A percentile compares a stretch with the other conserved stretches of the same genome.
Conservation (phyloP, 192 early-diverging fungal species). For the Coemansia sp. region DNA sequence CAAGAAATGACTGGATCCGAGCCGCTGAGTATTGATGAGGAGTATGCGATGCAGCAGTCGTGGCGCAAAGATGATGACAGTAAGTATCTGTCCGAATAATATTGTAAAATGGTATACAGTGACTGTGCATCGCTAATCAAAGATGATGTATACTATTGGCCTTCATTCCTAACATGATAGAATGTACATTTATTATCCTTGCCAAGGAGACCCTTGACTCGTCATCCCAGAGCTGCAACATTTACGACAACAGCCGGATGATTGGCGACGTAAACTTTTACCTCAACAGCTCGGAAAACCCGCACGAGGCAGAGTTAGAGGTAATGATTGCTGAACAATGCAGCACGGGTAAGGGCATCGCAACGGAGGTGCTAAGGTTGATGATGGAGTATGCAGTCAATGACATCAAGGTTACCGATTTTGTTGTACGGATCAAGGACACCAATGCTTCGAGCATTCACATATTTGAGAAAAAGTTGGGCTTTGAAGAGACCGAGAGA, state of each 20-base stretch:
- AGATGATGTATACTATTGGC: constrained; percentile 2
- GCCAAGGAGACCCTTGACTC: constrained; percentile 12
- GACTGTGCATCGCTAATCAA: neutral
- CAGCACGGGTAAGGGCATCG: constrained; percentile 29
- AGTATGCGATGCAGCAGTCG: constrained; percentile 90
- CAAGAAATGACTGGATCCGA: constrained; percentile 96
- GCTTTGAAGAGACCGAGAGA: constrained; percentile 45
- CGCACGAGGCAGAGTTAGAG: constrained; percentile 79
- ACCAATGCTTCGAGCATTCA: constrained; percentile 41
- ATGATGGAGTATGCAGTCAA: constrained; percentile 54
- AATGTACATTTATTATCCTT: constrained; percentile 75
- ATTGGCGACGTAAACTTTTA: constrained; percentile 95
- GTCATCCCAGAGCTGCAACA: neutral
- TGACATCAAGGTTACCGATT: constrained; percentile 41
- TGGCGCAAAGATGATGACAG: constrained; percentile 85
- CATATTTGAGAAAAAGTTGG: constrained; percentile 44
- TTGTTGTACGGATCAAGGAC: constrained; percentile 55
- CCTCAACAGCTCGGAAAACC: constrained; percentile 78
- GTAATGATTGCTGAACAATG: constrained; percentile 85
- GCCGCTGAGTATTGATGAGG: constrained; percentile 87
- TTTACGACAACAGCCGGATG: constrained; percentile 61
- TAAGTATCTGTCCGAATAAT: constrained; percentile 37
- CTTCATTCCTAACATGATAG: constrained; percentile 13
- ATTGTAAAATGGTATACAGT: neutral
- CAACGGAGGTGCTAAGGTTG: constrained; percentile 44